phyloP scores from a whole-genome alignment of 192 early-diverging fungal species.

The Coemansia aciculifera region DNA sequence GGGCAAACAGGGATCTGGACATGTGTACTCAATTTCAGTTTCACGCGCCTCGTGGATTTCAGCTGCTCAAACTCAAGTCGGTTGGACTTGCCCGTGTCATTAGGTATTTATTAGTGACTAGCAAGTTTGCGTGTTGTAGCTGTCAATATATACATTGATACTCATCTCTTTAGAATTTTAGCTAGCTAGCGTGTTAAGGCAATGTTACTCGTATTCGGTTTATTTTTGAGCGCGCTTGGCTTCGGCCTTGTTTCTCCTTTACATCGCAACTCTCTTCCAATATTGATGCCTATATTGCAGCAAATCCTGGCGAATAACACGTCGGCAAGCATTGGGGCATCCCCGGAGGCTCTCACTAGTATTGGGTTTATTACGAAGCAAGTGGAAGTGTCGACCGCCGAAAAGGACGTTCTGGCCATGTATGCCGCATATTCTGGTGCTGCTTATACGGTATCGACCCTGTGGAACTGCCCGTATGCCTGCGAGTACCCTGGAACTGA shows the following conservation, averaged over 20 bases:
- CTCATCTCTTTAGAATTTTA: not conserved
- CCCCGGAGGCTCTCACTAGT: not conserved
- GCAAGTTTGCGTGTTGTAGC: not conserved
- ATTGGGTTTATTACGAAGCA: not conserved
- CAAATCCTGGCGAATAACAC: not conserved
- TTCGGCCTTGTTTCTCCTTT: not conserved
- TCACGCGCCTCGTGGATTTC: not conserved
- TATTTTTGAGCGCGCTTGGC: not conserved
- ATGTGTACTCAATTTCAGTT: not conserved
- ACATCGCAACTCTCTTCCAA: not conserved
- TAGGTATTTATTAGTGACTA: not conserved
- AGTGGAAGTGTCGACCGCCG: constrained; percentile 4
- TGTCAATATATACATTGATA: not conserved
- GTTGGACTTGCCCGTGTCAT: not conserved
- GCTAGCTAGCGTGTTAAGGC: not conserved
- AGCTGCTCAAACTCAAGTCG: not conserved
- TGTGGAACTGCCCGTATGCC: constrained; percentile 40
- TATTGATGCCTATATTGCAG: not conserved
- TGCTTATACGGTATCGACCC: constrained; percentile 38
- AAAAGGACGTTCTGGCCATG: constrained; percentile 20
- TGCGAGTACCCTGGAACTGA: constrained; percentile 47
- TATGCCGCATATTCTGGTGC: constrained; percentile 48
- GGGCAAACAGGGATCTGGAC: not conserved
- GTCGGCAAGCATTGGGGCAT: not conserved
- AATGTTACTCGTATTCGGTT: not conserved